Conservation (phyloP, 371 early-diverging fungal species). For the Thermomucor indicae-seudaticae region DNA sequence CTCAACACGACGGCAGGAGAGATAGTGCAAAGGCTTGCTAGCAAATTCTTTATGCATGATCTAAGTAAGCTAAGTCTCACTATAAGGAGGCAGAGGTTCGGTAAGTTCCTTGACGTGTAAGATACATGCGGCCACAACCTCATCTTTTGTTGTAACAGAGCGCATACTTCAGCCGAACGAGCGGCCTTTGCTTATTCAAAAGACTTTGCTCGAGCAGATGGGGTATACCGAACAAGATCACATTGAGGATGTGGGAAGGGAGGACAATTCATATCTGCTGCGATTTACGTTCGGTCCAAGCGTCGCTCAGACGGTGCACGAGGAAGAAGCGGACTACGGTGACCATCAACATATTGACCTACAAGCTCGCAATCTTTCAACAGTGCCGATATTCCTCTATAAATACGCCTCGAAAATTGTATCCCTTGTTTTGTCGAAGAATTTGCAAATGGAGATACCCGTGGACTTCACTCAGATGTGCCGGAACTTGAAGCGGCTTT, state of each 20-base stretch:
- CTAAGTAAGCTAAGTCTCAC: conserved; percentile 68
- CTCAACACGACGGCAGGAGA: conserved; percentile 67
- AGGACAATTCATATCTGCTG: conserved; percentile 80
- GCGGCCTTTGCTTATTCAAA: conserved; percentile 69
- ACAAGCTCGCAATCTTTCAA: conserved; percentile 60
- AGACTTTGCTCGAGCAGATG: conserved; percentile 65
- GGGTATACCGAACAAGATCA: conserved; percentile 78
- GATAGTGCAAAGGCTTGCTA: conserved; percentile 63
- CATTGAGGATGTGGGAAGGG: conserved; percentile 71
- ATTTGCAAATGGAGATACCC: conserved; percentile 68
- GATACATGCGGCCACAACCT: background rate
- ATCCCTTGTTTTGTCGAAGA: conserved; percentile 71
- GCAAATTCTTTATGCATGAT: conserved; percentile 76
- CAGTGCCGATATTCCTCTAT: conserved; percentile 76
- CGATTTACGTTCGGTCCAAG: conserved; percentile 75
- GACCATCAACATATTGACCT: conserved; percentile 66
- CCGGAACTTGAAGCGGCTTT: conserved; percentile 58
- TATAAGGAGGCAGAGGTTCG: conserved; percentile 53
- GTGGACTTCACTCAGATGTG: conserved; percentile 77
- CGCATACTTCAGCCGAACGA: conserved; percentile 65
- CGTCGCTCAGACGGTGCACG: conserved; percentile 37
- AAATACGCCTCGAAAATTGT: conserved; percentile 60
- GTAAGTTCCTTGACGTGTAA: conserved; percentile 25
- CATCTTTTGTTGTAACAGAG: conserved; percentile 44
- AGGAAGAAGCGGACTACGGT: conserved; percentile 37